Evolutionary conservation across 1,284 basidiomycete genomes (phyloP).

Genomic region (Irpex lacteus): DNA sequence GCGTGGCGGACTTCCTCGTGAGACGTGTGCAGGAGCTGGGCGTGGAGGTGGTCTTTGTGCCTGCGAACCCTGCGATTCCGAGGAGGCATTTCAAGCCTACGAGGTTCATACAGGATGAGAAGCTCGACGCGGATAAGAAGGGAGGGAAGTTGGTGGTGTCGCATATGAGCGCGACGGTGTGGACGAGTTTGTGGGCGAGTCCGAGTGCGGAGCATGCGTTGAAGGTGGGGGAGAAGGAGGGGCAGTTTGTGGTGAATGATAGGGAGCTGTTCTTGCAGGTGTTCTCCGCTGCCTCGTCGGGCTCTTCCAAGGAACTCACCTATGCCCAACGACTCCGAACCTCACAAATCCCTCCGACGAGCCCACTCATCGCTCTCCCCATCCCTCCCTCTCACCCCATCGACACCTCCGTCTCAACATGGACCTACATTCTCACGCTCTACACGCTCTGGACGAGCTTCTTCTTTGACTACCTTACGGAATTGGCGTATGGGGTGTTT

Average conservation of each 20-base stretch:
- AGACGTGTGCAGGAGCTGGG: conserved; percentile 32
- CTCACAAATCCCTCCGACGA: conserved; percentile 11
- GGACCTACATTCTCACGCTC: conserved; percentile 12
- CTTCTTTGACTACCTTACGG: conserved; percentile 13
- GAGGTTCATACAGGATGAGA: conserved; percentile 1
- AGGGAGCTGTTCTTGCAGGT: conserved; percentile 10
- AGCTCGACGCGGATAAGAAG: background rate
- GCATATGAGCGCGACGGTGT: conserved; percentile 53
- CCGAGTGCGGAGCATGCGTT: conserved; percentile 29
- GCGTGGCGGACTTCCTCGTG: conserved; percentile 35
- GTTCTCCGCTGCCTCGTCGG: conserved; percentile 1
- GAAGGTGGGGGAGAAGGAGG: conserved; percentile 15
- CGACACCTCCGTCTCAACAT: conserved; percentile 10
- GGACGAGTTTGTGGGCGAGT: conserved; percentile 46
- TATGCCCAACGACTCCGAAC: conserved; percentile 16
- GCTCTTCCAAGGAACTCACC: background rate
- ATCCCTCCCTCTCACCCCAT: conserved; percentile 17
- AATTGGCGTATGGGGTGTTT: conserved; percentile 14
- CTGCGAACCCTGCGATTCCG: conserved; percentile 35
- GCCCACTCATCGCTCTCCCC: background rate
- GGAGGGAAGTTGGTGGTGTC: conserved; percentile 36
- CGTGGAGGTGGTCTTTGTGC: conserved; percentile 36
- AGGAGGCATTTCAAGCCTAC: conserved; percentile 20
- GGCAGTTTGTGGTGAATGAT: conserved; percentile 18
- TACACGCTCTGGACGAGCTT: conserved; percentile 3